phyloP scores from a whole-genome alignment of 352 stramenopile species.

The Phytophthora crassamura region DNA sequence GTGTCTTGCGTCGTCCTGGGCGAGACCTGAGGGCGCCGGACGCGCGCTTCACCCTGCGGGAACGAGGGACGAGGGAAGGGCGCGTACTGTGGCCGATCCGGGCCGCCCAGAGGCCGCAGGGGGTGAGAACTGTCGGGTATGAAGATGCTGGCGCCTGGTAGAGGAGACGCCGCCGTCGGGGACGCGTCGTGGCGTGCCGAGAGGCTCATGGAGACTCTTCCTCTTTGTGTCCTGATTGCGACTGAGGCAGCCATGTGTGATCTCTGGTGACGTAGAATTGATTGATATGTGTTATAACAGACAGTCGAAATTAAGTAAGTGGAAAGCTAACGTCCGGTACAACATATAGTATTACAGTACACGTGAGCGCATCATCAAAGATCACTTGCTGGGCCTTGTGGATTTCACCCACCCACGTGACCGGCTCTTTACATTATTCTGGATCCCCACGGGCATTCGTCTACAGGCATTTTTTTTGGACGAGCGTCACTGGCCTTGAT shows the following conservation, averaged over 20 bases:
- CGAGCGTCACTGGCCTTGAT: no score
- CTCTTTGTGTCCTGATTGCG: constrained; percentile 17
- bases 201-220: constrained; percentile 10
- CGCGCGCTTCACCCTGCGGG: constrained; percentile 23
- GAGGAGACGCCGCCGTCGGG: not conserved
- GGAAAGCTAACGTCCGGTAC: no score
- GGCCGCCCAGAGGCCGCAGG: not conserved
- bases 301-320: no score
- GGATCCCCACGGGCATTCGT: no score
- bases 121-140: not conserved
- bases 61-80: constrained; percentile 34
- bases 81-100: not conserved
- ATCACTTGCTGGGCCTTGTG: no score
- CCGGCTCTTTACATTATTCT: no score
- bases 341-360: no score
- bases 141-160: not conserved
- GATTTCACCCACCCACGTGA: no score
- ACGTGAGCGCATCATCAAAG: no score
- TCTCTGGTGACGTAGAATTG: not conserved
- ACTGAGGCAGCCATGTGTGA: constrained; percentile 6
- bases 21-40: not conserved
- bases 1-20: constrained; percentile 18
- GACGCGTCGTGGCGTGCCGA: constrained; percentile 7
- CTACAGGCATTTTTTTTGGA: no score
- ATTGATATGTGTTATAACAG: not conserved